Evolutionary conservation across 176 grass and related monocot genomes (phyloP), one percentile per base, ranked within the genome.

Genomic region (Stipa capillata): DNA sequence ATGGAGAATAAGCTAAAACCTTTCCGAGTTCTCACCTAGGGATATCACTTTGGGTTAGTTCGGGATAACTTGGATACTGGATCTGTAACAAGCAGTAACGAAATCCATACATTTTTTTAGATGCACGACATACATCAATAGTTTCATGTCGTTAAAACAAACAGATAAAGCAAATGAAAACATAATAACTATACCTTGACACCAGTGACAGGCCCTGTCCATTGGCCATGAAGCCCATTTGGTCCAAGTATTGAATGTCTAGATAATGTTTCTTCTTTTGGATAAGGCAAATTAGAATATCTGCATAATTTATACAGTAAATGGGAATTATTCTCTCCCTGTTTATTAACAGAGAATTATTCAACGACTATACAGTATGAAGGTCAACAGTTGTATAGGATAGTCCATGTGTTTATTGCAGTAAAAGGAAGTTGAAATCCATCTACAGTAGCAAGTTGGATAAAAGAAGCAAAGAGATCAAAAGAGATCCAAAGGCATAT

Each of bases 171-270:
- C 39, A 82, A 53, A 74, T 52, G 16, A 80, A 23, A 77, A 82
- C 28, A 79, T 35, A 74, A 86, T 72, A 69, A 59, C 79, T 77
- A 87, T 98, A 98, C 95, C 92, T 70, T 98, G 79, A 90, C 85
- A 87, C 83, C 77, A 90, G 81, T 90, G 74, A 79, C 78, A 60
- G 89, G 85, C 59, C 76, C 59, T 81, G 78, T 69, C 87, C 86
- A 88, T 71, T 85, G 81, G 55, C 85, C 85, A 61, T 65, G 80
- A 40, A 98, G 92, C 55, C 92, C 95, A 89, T 91, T 92, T 75
- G 89, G 85, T 57, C 95, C 95, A 74, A 94, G 85, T 85, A 98
- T 85, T 17, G 95, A 98, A 84, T 98, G 95, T 71, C 90, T 94
- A 4, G 87, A 98, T 84, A 98, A 79, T 47, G 92, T 94, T 89